Evolutionary conservation across 2,329 filamentous ascomycete species (phyloP).

Genomic region (Diatrype stigma): DNA sequence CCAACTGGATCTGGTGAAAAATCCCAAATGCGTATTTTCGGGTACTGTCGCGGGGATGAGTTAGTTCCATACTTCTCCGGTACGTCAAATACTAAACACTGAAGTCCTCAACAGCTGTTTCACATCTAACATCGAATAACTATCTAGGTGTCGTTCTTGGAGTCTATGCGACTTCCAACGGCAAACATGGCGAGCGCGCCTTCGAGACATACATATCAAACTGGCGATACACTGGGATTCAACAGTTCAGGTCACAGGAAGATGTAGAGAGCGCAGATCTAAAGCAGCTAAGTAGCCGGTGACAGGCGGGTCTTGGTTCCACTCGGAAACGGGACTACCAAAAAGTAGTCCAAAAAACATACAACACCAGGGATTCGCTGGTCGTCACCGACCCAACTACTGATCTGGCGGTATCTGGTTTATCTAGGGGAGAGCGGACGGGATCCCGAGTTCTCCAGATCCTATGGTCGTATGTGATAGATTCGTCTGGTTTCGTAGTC

Average conservation of each 20-base stretch:
- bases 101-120: background rate
- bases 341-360: too few relatives aligned
- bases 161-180: slow-evolving; percentile 9
- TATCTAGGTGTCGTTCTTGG: slow-evolving; percentile 3
- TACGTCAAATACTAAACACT: background rate
- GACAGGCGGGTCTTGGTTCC: too few relatives aligned
- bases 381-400: too few relatives aligned
- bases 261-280: background rate
- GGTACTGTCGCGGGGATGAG: slow-evolving; percentile 8
- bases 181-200: slow-evolving; percentile 8
- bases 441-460: too few relatives aligned
- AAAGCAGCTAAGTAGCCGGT: too few relatives aligned
- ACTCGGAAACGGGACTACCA: too few relatives aligned
- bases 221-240: background rate
- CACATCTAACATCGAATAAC: background rate
- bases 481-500: too few relatives aligned
- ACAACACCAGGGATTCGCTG: too few relatives aligned
- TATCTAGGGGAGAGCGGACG: too few relatives aligned
- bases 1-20: background rate
- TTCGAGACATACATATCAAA: background rate
- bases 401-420: too few relatives aligned
- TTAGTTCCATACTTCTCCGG: slow-evolving; percentile 15
- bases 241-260: background rate
- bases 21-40: slow-evolving; percentile 5
- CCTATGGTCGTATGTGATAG: too few relatives aligned